Evolutionary conservation across 2,329 filamentous ascomycete genomes (phyloP).

Genomic region (Cladosporium cucumerinum): DNA sequence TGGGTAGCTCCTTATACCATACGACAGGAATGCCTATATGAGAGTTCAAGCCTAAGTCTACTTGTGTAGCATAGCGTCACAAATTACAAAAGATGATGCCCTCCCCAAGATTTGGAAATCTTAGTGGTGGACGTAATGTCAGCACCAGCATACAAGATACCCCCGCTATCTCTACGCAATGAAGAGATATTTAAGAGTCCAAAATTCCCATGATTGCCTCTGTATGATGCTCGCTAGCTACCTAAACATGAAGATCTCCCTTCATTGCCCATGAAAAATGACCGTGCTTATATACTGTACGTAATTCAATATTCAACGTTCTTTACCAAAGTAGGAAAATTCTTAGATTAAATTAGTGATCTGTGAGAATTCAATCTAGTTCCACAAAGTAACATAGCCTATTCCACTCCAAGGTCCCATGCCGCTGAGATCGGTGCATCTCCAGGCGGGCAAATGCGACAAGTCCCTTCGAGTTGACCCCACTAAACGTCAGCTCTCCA

Average conservation of each 20-base stretch:
- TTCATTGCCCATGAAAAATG: background rate
- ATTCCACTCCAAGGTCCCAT: background rate
- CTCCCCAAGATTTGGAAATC: slow-evolving; percentile 31
- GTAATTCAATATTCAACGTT: background rate
- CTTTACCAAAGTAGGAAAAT: background rate
- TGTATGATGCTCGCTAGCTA: background rate
- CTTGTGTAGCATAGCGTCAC: slow-evolving; percentile 15
- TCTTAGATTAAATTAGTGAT: background rate
- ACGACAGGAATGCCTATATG: slow-evolving; percentile 14
- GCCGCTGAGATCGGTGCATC: background rate
- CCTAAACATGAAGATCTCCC: background rate
- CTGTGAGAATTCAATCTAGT: background rate
- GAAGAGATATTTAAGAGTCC: background rate
- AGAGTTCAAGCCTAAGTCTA: slow-evolving; percentile 15
- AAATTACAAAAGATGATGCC: slow-evolving; percentile 15
- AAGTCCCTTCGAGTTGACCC: background rate
- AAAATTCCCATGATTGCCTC: background rate
- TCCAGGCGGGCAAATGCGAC: background rate
- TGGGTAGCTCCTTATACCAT: slow-evolving; percentile 15
- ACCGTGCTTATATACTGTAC: background rate
- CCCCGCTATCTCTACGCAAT: background rate
- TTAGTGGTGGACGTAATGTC: background rate
- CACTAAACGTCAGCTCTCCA: background rate
- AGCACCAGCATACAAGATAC: background rate
- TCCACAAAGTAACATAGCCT: background rate